Evolutionary conservation across 768 basidiomycete genomes (phyloP).

Genomic region (Exsudoporus frostii): DNA sequence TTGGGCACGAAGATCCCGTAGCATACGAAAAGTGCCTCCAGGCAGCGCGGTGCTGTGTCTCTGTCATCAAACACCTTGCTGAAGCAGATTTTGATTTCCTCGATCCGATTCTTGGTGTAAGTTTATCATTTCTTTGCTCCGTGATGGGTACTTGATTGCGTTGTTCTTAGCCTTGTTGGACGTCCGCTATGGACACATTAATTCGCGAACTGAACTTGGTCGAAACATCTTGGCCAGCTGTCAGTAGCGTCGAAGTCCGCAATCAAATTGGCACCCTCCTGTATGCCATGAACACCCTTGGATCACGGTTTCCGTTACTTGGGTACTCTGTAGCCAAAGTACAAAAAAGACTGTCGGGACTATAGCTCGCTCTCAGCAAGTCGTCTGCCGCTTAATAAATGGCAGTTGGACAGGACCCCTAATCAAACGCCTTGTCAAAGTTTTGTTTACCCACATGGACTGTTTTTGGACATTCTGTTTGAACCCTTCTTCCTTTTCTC

Average conservation of each 20-base stretch:
- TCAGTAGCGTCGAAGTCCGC: constrained; percentile 55
- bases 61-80: constrained; percentile 58
- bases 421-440: neutral
- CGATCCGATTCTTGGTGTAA: constrained; percentile 76
- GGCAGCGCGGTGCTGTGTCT: constrained; percentile 58
- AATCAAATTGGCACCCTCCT: constrained; percentile 59
- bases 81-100: constrained; percentile 67
- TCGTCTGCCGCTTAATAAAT: constrained; percentile 1
- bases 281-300: constrained; percentile 62
- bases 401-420: neutral
- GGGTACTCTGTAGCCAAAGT: constrained; percentile 30
- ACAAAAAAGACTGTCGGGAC: constrained; percentile 31
- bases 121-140: constrained; percentile 23
- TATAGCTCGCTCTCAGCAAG: constrained; percentile 17
- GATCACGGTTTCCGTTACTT: constrained; percentile 58
- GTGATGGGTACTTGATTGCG: constrained; percentile 5
- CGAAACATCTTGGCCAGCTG: constrained; percentile 61
- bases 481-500: neutral
- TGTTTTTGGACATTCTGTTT: constrained; percentile 6
- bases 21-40: constrained; percentile 66
- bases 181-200: constrained; percentile 61
- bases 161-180: constrained; percentile 63
- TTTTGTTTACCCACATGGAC: constrained; percentile 9
- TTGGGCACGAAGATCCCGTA: constrained; percentile 55
- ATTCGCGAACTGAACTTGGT: constrained; percentile 63